Base-by-base conservation (phyloP, 2,329 filamentous ascomycete species). In the Sordariomycetes sp. region DNA sequence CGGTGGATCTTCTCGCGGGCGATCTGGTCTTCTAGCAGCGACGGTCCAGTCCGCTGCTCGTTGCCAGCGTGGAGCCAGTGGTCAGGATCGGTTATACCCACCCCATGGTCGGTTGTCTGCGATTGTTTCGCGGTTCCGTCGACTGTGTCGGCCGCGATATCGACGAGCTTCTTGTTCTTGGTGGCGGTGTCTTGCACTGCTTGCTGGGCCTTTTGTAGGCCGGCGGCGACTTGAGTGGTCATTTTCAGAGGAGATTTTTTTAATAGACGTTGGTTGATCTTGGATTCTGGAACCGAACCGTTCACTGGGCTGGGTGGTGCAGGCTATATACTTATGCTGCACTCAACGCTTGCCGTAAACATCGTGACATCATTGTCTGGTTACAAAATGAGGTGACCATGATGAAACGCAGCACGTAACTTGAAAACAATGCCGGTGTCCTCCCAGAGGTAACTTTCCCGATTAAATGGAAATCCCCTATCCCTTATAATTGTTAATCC, bases 1-100 rank as follows among this genome's bases (percentile, higher is more conserved):
- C 86, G 84, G 68, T 84, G 81, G 46, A 88, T 86, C 83, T 88
- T 91, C 69, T 94, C 89, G 14, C 89, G 78, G 0, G 72, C 83
- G 65, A 89, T 85, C 11, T 80, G 76, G 62, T 94, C 89, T 66
- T 94, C 89, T 2, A 94, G 69, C 0, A 92, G 73, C 65, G 71
- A 69, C 0, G 89, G 87, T 0, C 89, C 89, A 1, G 78, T 83
- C 58, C 83, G 75, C 53, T 88, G 79, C 3, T 83, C 77, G 40
- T 74, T 83, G 28, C 75, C 79, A 5, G 86, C 78, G 57, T 81
- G 83, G 58, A 95, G 75, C 89, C 89, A 94, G 67, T 91, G 80
- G 66, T 96, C 90, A 1, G 86, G 86, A 65, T 87, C 87, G 50
- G 76, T 74, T 65, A 90, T 80, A 70, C 86, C 89, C 32, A 87